Base-by-base conservation (phyloP, 441 rosid species). In the Syzygium syzygioides region DNA sequence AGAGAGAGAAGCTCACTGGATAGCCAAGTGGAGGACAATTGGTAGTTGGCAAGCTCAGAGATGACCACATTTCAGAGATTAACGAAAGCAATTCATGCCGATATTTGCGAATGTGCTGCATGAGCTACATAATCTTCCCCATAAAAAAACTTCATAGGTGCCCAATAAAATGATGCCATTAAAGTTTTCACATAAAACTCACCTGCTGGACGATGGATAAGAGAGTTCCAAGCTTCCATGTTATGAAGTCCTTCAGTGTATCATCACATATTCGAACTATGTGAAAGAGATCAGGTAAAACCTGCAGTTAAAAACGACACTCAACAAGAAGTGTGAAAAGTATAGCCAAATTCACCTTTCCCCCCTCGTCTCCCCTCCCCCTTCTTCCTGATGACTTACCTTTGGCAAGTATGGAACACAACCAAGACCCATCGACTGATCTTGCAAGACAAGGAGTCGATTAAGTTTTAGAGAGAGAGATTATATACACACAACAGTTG, bases 201-300 rank as follows among this genome's bases (percentile, higher is more conserved):
- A 98, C 99, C 99, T 98, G 99, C 60, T 98, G 99, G 91, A 96
- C 99, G 54, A 98, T 97, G 88, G 99, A 97, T 89, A 97, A 99
- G 76, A 98, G 94, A 91, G 98, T 96, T 88, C 99, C 99, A 91
- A 98, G 97, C 94, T 98, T 98, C 99, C 99, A 96, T 34, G 99
- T 98, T 89, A 98, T 96, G 91, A 95, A 97, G 93, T 98, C 99
- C 94, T 93, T 98, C 92, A 98, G 93, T 92, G 91, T 89, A 92
- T 98, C 99, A 94, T 98, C 99, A 93, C 99, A 97, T 60, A 94
- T 94, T 80, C 98, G 96, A 85, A 98, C 98, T 83, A 94, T 97
- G 94, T 96, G 96, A 91, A 97, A 98, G 91, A 98, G 99, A 94
- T 98, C 99, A 57, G 98, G 99, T 91, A 98, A 93, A 91, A 97